Evolutionary conservation across 352 stramenopile genomes (phyloP).

Genomic region (Phytophthora sojae): DNA sequence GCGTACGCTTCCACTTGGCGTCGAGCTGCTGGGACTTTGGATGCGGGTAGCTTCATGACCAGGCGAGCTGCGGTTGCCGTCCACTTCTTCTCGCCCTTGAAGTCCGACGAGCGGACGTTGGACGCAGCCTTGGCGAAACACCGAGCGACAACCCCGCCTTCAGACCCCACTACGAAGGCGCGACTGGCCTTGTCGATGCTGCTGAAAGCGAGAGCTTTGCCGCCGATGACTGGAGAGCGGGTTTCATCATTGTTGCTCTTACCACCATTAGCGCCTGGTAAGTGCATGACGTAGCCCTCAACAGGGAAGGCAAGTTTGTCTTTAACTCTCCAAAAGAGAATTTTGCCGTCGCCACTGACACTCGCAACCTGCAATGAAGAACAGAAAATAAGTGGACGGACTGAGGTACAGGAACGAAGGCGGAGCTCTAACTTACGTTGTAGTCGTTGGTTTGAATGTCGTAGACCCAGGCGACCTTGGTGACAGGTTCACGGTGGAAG

Average conservation of each 20-base stretch:
- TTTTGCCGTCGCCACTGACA: constrained; percentile 85
- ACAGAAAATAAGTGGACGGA: not conserved
- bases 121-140: constrained; percentile 65
- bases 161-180: constrained; percentile 78
- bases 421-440: constrained; percentile 46
- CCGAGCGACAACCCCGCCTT: constrained; percentile 70
- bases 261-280: constrained; percentile 23
- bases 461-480: constrained; percentile 85
- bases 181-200: constrained; percentile 73
- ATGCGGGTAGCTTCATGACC: constrained; percentile 60
- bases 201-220: constrained; percentile 73
- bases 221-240: constrained; percentile 52
- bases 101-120: constrained; percentile 57
- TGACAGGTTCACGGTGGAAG: constrained; percentile 89
- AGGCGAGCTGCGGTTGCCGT: constrained; percentile 68
- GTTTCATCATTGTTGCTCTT: constrained; percentile 17
- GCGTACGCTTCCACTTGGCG: constrained; percentile 77
- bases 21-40: constrained; percentile 54
- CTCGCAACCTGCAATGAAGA: constrained; percentile 55
- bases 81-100: constrained; percentile 87
- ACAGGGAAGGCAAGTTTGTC: constrained; percentile 88
- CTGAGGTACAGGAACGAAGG: too few relatives aligned
- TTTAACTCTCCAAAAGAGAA: constrained; percentile 88
- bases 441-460: constrained; percentile 77
- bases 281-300: constrained; percentile 86